Conservation (phyloP, 805 yeast species). For the Metschnikowia kunwiensis region DNA sequence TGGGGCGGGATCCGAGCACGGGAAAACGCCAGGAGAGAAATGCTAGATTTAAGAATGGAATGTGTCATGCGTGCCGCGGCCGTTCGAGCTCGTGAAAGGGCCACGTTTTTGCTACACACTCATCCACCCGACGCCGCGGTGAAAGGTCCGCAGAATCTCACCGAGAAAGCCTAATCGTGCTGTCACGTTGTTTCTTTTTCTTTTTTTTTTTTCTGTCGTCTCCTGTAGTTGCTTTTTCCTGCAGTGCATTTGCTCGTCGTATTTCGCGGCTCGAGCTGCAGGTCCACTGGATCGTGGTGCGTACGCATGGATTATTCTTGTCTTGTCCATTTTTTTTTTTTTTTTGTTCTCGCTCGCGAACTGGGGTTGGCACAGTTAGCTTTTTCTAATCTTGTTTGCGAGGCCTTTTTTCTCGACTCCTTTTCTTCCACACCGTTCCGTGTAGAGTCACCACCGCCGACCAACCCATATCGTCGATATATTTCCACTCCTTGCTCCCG, state of each 20-base stretch:
- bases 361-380: conserved; percentile 7
- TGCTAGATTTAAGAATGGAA: too few species aligned
- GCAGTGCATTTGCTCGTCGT: conserved; percentile 10
- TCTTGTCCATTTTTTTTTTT: conserved; percentile 7
- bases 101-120: too few species aligned
- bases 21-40: too few species aligned
- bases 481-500: background rate
- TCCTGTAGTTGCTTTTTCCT: conserved; percentile 6
- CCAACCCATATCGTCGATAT: background rate
- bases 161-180: too few species aligned
- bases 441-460: conserved; percentile 7
- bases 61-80: too few species aligned
- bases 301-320: conserved; percentile 10
- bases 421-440: conserved; percentile 2
- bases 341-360: conserved; percentile 11
- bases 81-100: too few species aligned
- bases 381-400: conserved; percentile 1
- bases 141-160: too few species aligned
- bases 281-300: conserved; percentile 16
- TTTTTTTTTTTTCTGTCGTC: background rate
- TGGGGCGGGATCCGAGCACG: too few species aligned
- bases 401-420: background rate
- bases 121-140: too few species aligned
- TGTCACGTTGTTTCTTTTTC: background rate
- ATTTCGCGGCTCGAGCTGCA: conserved; percentile 15